A percentile compares a stretch with the other conserved stretches of the same genome.
phyloP scores from a whole-genome alignment of 2,329 filamentous ascomycete genomes.

The Aspergillus candidus region DNA sequence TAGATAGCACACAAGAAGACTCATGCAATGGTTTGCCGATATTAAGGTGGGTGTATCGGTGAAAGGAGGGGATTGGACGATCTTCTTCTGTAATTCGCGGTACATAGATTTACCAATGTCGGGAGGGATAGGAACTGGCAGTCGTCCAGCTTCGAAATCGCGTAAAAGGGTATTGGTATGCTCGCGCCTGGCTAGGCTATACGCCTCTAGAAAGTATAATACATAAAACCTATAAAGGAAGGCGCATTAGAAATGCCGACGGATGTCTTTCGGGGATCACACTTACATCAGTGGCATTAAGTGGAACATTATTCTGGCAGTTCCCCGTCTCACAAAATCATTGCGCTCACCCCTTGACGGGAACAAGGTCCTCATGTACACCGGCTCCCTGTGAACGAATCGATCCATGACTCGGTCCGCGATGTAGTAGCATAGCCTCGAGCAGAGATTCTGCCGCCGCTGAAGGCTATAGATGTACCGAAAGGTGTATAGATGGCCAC shows the following conservation, averaged over 20 bases:
- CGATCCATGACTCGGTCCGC: conserved; percentile 38
- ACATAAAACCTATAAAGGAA: conserved; percentile 32
- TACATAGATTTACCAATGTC: conserved; percentile 32
- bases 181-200: conserved; percentile 32
- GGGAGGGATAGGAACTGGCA: conserved; percentile 33
- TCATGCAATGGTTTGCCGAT: conserved; percentile 39
- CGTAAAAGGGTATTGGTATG: conserved; percentile 32
- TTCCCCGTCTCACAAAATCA: conserved; percentile 29
- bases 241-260: background rate
- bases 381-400: conserved; percentile 29
- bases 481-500: conserved; percentile 37
- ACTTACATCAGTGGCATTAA: conserved; percentile 38
- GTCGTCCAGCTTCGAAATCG: conserved; percentile 33
- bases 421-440: conserved; percentile 35
- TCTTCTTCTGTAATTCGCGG: conserved; percentile 30
- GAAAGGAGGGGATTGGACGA: conserved; percentile 37
- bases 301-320: conserved; percentile 32
- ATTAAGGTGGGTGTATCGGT: conserved; percentile 35
- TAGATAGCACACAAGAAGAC: conserved; percentile 35
- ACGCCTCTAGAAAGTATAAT: conserved; percentile 38
- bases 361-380: conserved; percentile 27
- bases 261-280: conserved; percentile 5
- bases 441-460: conserved; percentile 34
- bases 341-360: conserved; percentile 29
- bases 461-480: conserved; percentile 35